A percentile compares a stretch with the other conserved stretches of the same genome.
Conservation (phyloP, 2,329 filamentous ascomycete species). For the Pseudogymnoascus sp. region DNA sequence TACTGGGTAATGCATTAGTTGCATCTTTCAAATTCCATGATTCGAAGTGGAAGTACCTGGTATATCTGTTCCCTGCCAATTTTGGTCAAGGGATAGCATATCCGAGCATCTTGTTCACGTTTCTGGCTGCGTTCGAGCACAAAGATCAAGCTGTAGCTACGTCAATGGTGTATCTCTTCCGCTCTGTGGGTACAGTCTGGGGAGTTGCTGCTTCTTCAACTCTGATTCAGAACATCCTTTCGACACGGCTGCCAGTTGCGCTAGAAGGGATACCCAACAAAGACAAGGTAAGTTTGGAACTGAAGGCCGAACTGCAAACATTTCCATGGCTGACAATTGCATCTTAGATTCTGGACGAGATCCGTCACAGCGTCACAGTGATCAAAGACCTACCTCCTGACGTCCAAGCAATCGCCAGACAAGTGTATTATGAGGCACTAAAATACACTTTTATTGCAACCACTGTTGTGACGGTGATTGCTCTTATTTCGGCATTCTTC, state of each 20-base stretch:
- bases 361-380: conserved; percentile 52
- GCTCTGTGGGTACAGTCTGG: conserved; percentile 56
- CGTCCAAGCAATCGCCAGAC: conserved; percentile 45
- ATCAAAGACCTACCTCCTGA: conserved; percentile 48
- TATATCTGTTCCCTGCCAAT: conserved; percentile 50
- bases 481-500: conserved; percentile 41
- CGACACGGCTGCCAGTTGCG: conserved; percentile 43
- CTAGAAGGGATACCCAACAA: conserved; percentile 49
- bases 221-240: conserved; percentile 55
- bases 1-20: conserved; percentile 46
- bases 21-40: conserved; percentile 42
- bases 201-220: conserved; percentile 55
- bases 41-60: conserved; percentile 45
- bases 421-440: conserved; percentile 54
- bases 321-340: conserved; percentile 21
- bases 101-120: conserved; percentile 52
- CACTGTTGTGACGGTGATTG: conserved; percentile 42
- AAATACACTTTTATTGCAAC: conserved; percentile 48
- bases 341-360: conserved; percentile 49
- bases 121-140: conserved; percentile 54
- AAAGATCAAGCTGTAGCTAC: conserved; percentile 56
- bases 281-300: conserved; percentile 41
- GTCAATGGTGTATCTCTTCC: conserved; percentile 55
- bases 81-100: conserved; percentile 53
- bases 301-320: conserved; percentile 8